Evolutionary conservation across 768 basidiomycete species (phyloP).

Genomic region (Boletus rex-veris): DNA sequence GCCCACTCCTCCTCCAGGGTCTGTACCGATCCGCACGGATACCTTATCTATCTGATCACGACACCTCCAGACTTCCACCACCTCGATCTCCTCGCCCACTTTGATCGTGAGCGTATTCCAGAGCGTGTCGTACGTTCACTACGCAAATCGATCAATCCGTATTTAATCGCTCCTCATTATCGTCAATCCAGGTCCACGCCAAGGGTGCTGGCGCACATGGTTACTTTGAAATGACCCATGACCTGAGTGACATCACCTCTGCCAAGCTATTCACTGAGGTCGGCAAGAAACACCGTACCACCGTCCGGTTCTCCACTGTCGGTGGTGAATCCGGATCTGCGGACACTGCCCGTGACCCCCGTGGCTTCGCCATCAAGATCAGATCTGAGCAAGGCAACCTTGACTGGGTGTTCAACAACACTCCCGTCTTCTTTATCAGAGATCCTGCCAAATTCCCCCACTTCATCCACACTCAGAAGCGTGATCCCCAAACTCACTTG

Average conservation of each 20-base stretch:
- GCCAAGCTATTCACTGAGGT: conserved; percentile 62
- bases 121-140: conserved; percentile 73
- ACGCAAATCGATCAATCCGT: neutral
- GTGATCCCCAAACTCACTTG: conserved; percentile 87
- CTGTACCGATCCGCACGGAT: conserved; percentile 14
- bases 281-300: conserved; percentile 67
- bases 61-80: conserved; percentile 72
- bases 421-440: conserved; percentile 87
- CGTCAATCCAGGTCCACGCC: conserved; percentile 66
- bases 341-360: conserved; percentile 89
- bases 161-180: conserved; percentile 23
- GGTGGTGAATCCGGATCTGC: conserved; percentile 85
- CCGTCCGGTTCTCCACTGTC: conserved; percentile 92
- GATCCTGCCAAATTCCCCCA: conserved; percentile 89
- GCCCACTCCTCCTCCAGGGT: conserved; percentile 91
- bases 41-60: conserved; percentile 14
- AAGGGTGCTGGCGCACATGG: conserved; percentile 94
- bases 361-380: conserved; percentile 89
- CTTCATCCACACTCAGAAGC: conserved; percentile 92
- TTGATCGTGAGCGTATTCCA: conserved; percentile 93
- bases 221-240: conserved; percentile 85
- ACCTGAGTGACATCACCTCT: conserved; percentile 78
- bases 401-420: conserved; percentile 93
- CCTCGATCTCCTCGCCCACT: conserved; percentile 88
- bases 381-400: conserved; percentile 89